These are phyloP conservation scores for Conticribra guillardii DNA, from an alignment of 108 stramenopile species.

Conservation along the genomic window DNA sequence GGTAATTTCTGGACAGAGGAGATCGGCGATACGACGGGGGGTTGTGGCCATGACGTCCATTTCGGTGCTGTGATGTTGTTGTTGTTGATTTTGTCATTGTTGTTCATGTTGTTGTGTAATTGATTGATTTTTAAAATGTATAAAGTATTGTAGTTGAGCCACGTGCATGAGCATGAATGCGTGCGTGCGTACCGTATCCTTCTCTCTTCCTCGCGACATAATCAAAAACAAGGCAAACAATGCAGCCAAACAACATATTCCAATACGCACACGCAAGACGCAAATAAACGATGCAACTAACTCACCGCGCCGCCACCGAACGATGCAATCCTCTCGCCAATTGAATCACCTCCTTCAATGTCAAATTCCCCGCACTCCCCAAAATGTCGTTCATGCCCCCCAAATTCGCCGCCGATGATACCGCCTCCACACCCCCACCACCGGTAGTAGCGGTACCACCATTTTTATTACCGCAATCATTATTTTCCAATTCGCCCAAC, in stretches of 20 bases:
- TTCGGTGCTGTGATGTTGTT: slow-evolving; percentile 58
- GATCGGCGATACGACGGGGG: slow-evolving; percentile 77
- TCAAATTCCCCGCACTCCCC: slow-evolving; percentile 32
- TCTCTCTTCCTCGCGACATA: too few relatives aligned
- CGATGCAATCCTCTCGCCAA: slow-evolving; percentile 42
- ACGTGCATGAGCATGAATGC: background rate
- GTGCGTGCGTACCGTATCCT: too few relatives aligned
- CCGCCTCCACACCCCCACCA: slow-evolving; percentile 1
- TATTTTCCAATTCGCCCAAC: slow-evolving; percentile 25
- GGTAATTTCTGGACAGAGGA: slow-evolving; percentile 73
- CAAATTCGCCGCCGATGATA: slow-evolving; percentile 3
- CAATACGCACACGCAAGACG: background rate
- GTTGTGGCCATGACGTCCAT: slow-evolving; percentile 82
- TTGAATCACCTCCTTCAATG: slow-evolving; percentile 34
- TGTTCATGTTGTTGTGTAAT: background rate
- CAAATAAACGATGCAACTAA: too few relatives aligned
- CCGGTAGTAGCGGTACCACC: background rate
- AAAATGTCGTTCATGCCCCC: slow-evolving; percentile 29
- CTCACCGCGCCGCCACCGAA: slow-evolving; percentile 51
- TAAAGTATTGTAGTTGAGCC: background rate
- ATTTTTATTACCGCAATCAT: slow-evolving; percentile 1
- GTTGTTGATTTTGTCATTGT: background rate
- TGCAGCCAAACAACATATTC: background rate
- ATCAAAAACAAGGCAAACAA: background rate
- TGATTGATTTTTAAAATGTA: background rate